These are phyloP conservation scores for Ganoderma lingzhi DNA, from an alignment of 1,284 basidiomycete genomes.

Conservation along the genomic window DNA sequence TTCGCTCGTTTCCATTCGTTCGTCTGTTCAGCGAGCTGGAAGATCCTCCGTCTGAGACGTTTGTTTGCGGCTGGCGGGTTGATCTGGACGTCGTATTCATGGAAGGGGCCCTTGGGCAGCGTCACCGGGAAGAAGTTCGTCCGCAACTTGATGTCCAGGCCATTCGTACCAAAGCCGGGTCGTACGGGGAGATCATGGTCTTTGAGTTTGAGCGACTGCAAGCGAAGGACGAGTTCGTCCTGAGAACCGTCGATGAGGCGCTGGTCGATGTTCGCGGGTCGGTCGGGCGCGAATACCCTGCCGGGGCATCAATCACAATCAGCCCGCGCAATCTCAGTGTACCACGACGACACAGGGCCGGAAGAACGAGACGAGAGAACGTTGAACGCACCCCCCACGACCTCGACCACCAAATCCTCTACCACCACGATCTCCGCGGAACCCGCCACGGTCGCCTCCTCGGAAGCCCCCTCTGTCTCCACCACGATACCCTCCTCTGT, in stretches of 20 bases:
- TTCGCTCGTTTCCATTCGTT: slow-evolving; percentile 61
- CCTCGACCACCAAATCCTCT: slow-evolving; percentile 6
- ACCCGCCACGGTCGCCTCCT: slow-evolving; percentile 31
- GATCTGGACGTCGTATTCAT: slow-evolving; percentile 75
- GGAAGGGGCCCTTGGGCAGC: slow-evolving; percentile 65
- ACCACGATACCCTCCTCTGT: slow-evolving; percentile 36
- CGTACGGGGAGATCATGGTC: slow-evolving; percentile 67
- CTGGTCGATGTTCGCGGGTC: slow-evolving; percentile 60
- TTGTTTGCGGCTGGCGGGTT: slow-evolving; percentile 59
- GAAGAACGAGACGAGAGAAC: slow-evolving; percentile 18
- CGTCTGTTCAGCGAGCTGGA: slow-evolving; percentile 72
- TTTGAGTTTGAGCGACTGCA: slow-evolving; percentile 52
- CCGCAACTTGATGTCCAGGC: slow-evolving; percentile 67
- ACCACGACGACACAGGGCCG: slow-evolving; percentile 1
- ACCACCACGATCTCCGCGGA: slow-evolving; percentile 23
- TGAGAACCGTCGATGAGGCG: slow-evolving; percentile 68
- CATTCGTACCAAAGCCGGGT: slow-evolving; percentile 70
- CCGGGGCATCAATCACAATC: not conserved
- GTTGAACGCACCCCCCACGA: slow-evolving; percentile 55
- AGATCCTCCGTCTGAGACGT: slow-evolving; percentile 73
- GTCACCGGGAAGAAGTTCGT: slow-evolving; percentile 80
- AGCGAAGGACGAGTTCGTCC: slow-evolving; percentile 59
- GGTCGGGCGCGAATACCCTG: slow-evolving; percentile 62
- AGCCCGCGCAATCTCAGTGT: slow-evolving; percentile 1
- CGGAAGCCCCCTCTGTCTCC: slow-evolving; percentile 37